phyloP scores from a whole-genome alignment of 139 green algal species.

The Coccomyxa sp. region DNA sequence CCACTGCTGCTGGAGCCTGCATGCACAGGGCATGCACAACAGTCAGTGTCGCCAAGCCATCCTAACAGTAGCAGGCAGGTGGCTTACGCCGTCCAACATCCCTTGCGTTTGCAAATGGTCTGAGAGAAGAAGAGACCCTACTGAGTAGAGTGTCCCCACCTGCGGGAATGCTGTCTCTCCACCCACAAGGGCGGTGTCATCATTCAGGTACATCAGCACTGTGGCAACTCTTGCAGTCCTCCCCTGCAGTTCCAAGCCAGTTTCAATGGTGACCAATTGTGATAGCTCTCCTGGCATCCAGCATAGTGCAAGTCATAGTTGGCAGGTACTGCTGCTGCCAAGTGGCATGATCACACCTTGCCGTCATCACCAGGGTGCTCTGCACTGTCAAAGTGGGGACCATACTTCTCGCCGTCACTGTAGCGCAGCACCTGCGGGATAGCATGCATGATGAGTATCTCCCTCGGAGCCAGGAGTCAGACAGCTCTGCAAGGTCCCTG shows the following conservation, averaged over 20 bases:
- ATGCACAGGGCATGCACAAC: not conserved
- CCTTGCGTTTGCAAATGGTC: not conserved
- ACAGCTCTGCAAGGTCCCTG: not conserved
- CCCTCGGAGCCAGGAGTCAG: not conserved
- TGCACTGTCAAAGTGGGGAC: constrained; percentile 70
- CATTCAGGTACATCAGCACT: constrained; percentile 63
- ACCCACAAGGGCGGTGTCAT: constrained; percentile 33
- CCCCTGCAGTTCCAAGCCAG: no score
- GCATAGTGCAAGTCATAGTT: no score
- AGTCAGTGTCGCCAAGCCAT: not conserved
- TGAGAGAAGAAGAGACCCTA: not conserved
- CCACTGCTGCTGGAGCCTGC: not conserved
- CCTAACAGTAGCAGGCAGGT: not conserved
- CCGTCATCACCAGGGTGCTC: no score
- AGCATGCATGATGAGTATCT: not conserved
- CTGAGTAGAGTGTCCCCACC: not conserved
- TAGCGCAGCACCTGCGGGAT: constrained; percentile 42
- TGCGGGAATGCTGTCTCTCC: constrained; percentile 58
- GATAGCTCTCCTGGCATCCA: no score
- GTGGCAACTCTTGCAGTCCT: constrained; percentile 23
- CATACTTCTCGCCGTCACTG: constrained; percentile 79
- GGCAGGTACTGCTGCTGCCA: no score
- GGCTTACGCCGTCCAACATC: not conserved
- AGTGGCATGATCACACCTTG: no score
- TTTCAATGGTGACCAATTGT: no score